Evolutionary conservation across 495 filamentous ascomycete genomes (phyloP), one percentile per base, ranked within the genome.

Genomic region (Aspergillus conjunctus): DNA sequence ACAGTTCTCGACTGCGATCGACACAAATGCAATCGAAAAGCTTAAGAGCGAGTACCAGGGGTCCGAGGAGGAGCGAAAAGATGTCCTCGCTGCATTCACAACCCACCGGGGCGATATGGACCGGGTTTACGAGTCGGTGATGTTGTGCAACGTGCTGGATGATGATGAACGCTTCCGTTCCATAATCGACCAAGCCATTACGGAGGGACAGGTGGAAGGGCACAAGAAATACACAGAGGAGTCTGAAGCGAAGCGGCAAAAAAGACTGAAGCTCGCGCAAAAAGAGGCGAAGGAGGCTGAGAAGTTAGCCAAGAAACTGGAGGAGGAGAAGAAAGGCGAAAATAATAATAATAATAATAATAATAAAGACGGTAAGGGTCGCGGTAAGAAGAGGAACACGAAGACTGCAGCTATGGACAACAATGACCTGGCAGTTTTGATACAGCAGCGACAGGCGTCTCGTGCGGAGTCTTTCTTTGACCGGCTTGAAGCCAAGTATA

Each of bases 161-260:
- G 94, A 98, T 59, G 94, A 98, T 56, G 87, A 88, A 51, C 82
- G 94, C 22, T 96, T 96, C 72, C 83, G 89, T 8, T 74, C 60
- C 6, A 89, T 93, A 31, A 91, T 98, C 55, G 87, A 96, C 66
- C 75, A 84, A 48, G 95, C 89, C n/a, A 93, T 98, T 67, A 78
- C 78, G 44, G 79, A 72, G 5, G 84, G 82, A 0, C 81, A 88
- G 39, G 88, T 92, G 4, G 69, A 88, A 61, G 73, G 72, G 2
- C 92, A 86, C 71, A 75, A 81, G 21, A 79, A 82, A 18, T 98
- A 93, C 70, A 82, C 81, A 5, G 77, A 88, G 12, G 92, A 97
- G 75, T 80, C 81, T 11, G 83, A 85, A 66, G 85, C 78, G 59
- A 81, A 87, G 45, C 82, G 82, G 61, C 77, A 87, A 68, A 80